Evolutionary conservation across 768 basidiomycete species (phyloP), one percentile per base, ranked within the genome.

Genomic region (Russula brevipes): DNA sequence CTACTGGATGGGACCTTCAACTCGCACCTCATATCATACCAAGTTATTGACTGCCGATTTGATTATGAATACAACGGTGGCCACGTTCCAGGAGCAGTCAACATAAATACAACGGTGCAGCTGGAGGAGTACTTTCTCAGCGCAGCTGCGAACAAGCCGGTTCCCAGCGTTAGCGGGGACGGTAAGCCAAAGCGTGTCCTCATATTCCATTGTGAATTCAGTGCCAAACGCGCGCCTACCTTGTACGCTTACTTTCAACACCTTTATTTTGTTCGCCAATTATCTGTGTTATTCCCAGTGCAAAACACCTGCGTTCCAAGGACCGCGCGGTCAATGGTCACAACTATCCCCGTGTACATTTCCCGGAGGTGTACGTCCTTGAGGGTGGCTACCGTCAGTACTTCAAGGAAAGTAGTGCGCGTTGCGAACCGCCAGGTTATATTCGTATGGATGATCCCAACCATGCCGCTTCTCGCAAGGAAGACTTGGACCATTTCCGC

Each of bases 191-290:
- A 95, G 77, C 94, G 89, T 1, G 77, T 98, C 38, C 76, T 98
- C 46, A 82, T 99, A 51, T 98, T 99, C 80, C 97, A 99, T 72
- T 99, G 97, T 78, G 97, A 99, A 76, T 98, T 98, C 72, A 94
- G 91, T 67, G 88, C 84, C 17, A 97, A 97, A 76, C 82, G 97
- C 47, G 97, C 94, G 0, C 97, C 97, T 2, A 96, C 96, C 9
- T 93, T 96, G 95, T 95, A 73, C 76, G 85, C 33, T 81, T n/a
- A 49, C 30, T 49, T 50, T 10, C 19, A n/a, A 41, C 19, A 17
- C 38, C 49, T 24, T 35, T 42, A 65, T 54, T 6, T 41, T 24
- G 24, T 38, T 10, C 35, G 6, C 38, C 39, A 47, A 24, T 16
- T 39, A 36, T 4, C 12, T 45, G 6, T 24, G 24, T 24, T 24